phyloP scores from a whole-genome alignment of 2,329 filamentous ascomycete genomes.

The Gremmenia infestans region DNA sequence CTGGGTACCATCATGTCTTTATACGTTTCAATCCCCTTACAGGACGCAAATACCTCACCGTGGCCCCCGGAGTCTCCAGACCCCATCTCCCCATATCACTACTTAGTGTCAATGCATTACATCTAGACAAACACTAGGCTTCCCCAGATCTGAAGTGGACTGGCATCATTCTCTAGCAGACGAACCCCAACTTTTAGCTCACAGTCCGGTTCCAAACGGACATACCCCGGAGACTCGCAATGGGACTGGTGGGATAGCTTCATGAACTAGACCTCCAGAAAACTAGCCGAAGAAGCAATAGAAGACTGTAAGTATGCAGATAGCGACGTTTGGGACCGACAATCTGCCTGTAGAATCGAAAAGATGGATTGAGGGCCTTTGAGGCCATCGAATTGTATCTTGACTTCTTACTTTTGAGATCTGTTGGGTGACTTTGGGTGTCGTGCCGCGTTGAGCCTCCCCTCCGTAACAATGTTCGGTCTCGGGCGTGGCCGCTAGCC shows the following conservation, averaged over 20 bases:
- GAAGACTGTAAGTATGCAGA: no score
- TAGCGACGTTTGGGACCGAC: no score
- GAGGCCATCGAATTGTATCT: background rate
- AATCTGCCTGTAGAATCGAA: background rate
- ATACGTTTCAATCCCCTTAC: constrained; percentile 4
- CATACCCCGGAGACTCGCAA: background rate
- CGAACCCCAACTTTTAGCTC: background rate
- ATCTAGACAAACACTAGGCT: background rate
- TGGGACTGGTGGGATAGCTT: background rate
- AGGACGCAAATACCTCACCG: no score
- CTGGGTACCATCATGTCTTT: constrained; percentile 11
- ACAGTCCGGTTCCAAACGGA: constrained; percentile 3
- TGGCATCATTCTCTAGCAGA: background rate
- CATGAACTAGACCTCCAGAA: background rate
- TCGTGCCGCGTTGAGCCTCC: background rate
- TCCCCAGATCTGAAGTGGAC: background rate
- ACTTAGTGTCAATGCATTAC: background rate
- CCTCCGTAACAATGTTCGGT: constrained; percentile 2
- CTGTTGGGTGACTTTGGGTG: background rate
- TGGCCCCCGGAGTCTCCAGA: constrained; percentile 8
- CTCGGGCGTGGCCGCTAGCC: background rate
- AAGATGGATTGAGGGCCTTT: background rate
- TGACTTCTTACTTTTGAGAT: background rate
- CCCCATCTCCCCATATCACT: background rate
- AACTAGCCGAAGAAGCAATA: constrained; percentile 1